Base-by-base conservation (phyloP, 352 stramenopile genomes). In the Phytopythium montanum region DNA sequence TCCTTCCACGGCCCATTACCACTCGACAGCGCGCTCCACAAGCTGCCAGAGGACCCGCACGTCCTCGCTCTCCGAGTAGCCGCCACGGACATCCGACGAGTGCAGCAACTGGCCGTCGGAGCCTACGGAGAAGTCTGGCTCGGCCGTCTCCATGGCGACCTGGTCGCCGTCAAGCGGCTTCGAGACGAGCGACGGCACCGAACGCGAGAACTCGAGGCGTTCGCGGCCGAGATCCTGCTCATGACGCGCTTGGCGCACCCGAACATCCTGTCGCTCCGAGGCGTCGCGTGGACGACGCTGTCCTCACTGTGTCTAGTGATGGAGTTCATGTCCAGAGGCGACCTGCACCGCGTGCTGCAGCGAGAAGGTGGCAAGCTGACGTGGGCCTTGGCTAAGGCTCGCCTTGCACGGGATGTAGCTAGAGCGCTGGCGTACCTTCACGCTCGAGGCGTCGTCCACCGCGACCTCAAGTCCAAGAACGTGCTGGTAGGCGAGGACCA, bases 51-150 rank as follows among this genome's bases (percentile, higher is more conserved):
- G 16, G 69, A 81, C 36, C 31, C 52, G 2, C 46, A 33, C 1
- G 65, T 81, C 41, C 54, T 64, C 29, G 62, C 53, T 3, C 70
- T 69, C 49, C 72, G 69, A 49, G 66, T 81, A n/a, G 61, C 63
- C 12, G 76, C 70, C 21, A 41, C 72, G 3, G 66, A 84, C 13
- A 45, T 84, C 1, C 74, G 62, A 48, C 48, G 80, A 13, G 60
- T 66, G 5, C 64, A 65, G 3, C 64, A 66, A 42, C 61, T 88
- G 14, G 73, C 73, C 2, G 65, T 72, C 18, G 85, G 85, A n/a
- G 85, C 85, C n/a, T 94, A 92, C 42, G 85, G 85, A 5, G 85
- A 94, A 45, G 85, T 94, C 52, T 94, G 85, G 85, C 78, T 94
- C 1, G 85, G 79, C 2, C 85, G 93, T 58, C 58, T 93, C 21